Evolutionary conservation across 345 rosid species (phyloP).

Genomic region (Noccaea bulbosa): DNA sequence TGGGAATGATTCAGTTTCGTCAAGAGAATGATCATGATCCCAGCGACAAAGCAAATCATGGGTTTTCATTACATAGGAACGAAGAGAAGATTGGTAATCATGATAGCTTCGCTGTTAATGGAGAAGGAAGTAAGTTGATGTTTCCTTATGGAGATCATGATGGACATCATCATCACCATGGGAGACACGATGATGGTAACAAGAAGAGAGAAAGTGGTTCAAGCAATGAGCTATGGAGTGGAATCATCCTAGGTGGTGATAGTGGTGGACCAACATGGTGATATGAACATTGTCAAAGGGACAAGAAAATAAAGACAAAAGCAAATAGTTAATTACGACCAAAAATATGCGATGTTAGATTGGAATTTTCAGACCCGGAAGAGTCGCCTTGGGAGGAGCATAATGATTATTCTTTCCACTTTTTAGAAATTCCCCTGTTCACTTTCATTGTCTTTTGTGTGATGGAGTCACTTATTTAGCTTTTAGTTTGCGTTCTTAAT

Average conservation of each 20-base stretch:
- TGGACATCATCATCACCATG: constrained; percentile 18
- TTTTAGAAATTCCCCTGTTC: constrained; percentile 32
- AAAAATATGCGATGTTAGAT: constrained; percentile 26
- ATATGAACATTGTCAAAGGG: constrained; percentile 33
- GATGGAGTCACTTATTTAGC: constrained; percentile 37
- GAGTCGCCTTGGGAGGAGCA: constrained; percentile 47
- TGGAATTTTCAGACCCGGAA: constrained; percentile 48
- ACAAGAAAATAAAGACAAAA: constrained; percentile 35
- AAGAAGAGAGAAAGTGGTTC: constrained; percentile 47
- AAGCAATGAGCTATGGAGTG: constrained; percentile 47
- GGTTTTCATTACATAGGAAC: constrained; percentile 36
- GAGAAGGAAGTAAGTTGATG: constrained; percentile 37
- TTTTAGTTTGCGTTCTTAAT: constrained; percentile 12
- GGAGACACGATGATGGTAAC: constrained; percentile 42
- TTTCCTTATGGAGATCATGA: constrained; percentile 37
- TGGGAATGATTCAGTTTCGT: constrained; percentile 44
- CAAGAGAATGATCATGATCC: constrained; percentile 39
- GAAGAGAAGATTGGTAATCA: constrained; percentile 21
- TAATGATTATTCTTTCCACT: constrained; percentile 40
- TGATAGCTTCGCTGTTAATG: constrained; percentile 24
- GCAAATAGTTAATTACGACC: constrained; percentile 25
- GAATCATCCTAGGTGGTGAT: constrained; percentile 46
- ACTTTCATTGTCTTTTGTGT: constrained; percentile 37
- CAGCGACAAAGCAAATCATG: constrained; percentile 23
- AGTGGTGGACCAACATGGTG: constrained; percentile 50